Conservation (phyloP, 192 early-diverging fungal genomes). For the Lobosporangium transversale region DNA sequence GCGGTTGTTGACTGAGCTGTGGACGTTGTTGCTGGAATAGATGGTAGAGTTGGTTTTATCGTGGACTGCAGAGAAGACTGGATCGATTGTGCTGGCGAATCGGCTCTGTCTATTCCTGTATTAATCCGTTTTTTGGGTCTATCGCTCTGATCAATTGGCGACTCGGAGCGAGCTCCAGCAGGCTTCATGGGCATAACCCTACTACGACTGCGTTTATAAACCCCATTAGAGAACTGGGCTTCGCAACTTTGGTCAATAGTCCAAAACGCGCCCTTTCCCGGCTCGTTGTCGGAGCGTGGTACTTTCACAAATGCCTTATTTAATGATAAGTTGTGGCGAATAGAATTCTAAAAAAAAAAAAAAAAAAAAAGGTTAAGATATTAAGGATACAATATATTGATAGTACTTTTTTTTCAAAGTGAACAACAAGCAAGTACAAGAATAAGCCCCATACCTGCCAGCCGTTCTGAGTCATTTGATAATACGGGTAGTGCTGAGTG, state of each 20-base stretch:
- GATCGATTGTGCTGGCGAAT: neutral
- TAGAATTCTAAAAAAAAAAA: conserved; percentile 78
- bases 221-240: conserved; percentile 74
- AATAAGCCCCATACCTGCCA: too few relatives aligned
- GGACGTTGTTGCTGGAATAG: neutral
- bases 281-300: conserved; percentile 82
- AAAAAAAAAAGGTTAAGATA: too few relatives aligned
- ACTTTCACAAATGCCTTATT: conserved; percentile 95
- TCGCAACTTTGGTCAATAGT: conserved; percentile 81
- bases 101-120: conserved; percentile 16
- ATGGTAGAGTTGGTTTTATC: neutral
- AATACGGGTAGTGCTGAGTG: conserved; percentile 86
- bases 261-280: conserved; percentile 96
- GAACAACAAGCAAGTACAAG: too few relatives aligned
- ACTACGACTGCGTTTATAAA: conserved; percentile 74
- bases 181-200: conserved; percentile 53
- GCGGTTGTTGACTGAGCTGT: neutral
- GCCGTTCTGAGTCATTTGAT: conserved; percentile 82
- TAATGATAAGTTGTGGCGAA: conserved; percentile 95
- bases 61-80: neutral
- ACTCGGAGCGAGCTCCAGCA: conserved; percentile 28
- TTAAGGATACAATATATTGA: too few relatives aligned
- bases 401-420: too few relatives aligned
- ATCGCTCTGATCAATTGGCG: conserved; percentile 29
- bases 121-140: conserved; percentile 41